Conservation (phyloP, 2,329 filamentous ascomycete genomes). For the Escovopsis sp. region DNA sequence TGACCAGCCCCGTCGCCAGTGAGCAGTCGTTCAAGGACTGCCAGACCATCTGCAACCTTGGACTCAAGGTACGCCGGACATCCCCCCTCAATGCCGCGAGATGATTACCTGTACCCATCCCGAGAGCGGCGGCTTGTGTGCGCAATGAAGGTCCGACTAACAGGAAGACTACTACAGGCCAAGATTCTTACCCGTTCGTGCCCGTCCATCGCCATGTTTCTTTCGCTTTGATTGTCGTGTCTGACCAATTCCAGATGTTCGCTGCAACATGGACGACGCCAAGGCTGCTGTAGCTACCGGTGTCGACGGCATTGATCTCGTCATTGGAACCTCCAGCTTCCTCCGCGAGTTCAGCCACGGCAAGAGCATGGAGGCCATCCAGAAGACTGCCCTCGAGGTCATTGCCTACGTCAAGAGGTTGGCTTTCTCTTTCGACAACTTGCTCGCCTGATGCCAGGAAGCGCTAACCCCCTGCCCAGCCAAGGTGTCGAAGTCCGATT, state of each 20-base stretch:
- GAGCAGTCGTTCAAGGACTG: conserved; percentile 78
- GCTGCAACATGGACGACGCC: conserved; percentile 29
- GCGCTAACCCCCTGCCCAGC: conserved; percentile 2
- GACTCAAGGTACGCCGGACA: conserved; percentile 52
- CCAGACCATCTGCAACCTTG: conserved; percentile 85
- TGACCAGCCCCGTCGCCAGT: conserved; percentile 73
- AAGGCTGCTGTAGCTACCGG: conserved; percentile 61
- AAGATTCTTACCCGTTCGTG: conserved; percentile 19
- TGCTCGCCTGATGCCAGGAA: background rate
- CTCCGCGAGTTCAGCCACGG: conserved; percentile 77
- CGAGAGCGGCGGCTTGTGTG: too few relatives aligned
- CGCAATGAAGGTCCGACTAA: background rate
- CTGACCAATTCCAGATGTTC: conserved; percentile 6
- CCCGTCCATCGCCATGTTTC: background rate
- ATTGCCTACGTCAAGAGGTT: conserved; percentile 73
- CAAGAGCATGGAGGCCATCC: conserved; percentile 70
- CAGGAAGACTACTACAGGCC: conserved; percentile 6
- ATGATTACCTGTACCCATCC: too few relatives aligned
- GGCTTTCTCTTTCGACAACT: conserved; percentile 21
- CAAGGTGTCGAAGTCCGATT: conserved; percentile 19
- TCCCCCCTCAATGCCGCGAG: background rate
- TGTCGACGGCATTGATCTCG: conserved; percentile 67
- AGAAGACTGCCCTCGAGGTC: conserved; percentile 67
- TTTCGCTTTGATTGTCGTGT: background rate
- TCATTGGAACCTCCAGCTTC: conserved; percentile 73